Conservation (phyloP, 1,284 basidiomycete species). For the Hymenochaete sp. region DNA sequence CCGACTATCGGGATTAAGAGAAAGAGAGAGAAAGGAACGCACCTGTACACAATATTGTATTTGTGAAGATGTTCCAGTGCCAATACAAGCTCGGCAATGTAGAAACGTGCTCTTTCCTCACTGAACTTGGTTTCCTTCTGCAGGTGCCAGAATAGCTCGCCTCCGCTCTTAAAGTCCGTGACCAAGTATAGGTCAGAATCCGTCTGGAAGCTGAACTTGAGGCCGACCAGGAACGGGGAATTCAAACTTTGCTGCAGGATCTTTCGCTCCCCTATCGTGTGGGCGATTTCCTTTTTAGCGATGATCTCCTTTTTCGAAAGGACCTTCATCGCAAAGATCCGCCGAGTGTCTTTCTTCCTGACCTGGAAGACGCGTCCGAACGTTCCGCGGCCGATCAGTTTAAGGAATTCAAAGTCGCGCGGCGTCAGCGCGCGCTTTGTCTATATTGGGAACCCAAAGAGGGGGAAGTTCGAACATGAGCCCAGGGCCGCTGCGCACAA, state of each 20-base stretch:
- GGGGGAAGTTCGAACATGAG: slow-evolving; percentile 1
- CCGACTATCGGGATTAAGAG: neutral
- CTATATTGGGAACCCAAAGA: slow-evolving; percentile 30
- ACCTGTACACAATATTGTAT: slow-evolving; percentile 95
- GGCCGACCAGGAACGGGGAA: slow-evolving; percentile 94
- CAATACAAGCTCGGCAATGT: slow-evolving; percentile 89
- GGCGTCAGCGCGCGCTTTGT: slow-evolving; percentile 77
- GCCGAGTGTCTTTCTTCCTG: slow-evolving; percentile 93
- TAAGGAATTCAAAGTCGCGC: slow-evolving; percentile 96
- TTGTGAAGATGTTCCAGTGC: slow-evolving; percentile 96
- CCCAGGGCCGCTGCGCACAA: slow-evolving; percentile 6
- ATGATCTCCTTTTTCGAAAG: slow-evolving; percentile 98
- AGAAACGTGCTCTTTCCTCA: slow-evolving; percentile 91
- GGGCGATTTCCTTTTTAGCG: slow-evolving; percentile 98
- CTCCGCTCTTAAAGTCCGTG: slow-evolving; percentile 98
- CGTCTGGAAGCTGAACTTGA: slow-evolving; percentile 99
- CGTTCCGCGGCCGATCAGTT: slow-evolving; percentile 96
- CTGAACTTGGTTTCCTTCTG: slow-evolving; percentile 90
- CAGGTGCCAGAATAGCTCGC: slow-evolving; percentile 97
- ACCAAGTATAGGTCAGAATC: slow-evolving; percentile 94
- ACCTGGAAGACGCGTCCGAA: slow-evolving; percentile 99
- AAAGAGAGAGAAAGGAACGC: slow-evolving; percentile 25
- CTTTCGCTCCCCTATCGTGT: slow-evolving; percentile 99
- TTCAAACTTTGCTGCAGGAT: slow-evolving; percentile 93
- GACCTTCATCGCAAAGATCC: slow-evolving; percentile 99